A percentile compares a stretch with the other conserved stretches of the same genome.
Conservation (phyloP, 805 yeast genomes). For the Spathaspora hagerdaliae region DNA sequence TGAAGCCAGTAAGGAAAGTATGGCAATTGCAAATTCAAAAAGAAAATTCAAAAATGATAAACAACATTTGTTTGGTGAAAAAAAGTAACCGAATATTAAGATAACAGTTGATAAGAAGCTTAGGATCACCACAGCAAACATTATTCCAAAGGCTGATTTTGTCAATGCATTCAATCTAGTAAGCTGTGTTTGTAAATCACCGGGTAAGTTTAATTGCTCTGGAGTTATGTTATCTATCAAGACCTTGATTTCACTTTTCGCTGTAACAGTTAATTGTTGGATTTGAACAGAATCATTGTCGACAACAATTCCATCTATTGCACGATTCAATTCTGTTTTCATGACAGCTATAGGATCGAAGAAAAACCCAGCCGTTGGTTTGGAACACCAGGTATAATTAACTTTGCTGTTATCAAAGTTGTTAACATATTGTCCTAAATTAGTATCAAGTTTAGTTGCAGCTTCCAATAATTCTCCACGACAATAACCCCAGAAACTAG, state of each 20-base stretch:
- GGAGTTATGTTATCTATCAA: slow-evolving; percentile 20
- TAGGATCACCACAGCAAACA: slow-evolving; percentile 27
- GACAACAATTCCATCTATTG: slow-evolving; percentile 18
- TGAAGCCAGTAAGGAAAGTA: slow-evolving; percentile 44
- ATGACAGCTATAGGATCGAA: slow-evolving; percentile 48
- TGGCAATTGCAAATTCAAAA: slow-evolving; percentile 41
- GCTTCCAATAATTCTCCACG: slow-evolving; percentile 20
- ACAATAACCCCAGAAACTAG: slow-evolving; percentile 44
- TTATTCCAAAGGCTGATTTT: slow-evolving; percentile 50
- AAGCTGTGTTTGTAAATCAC: slow-evolving; percentile 44
- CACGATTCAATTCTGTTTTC: slow-evolving; percentile 25
- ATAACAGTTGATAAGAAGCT: slow-evolving; percentile 46
- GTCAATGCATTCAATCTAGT: slow-evolving; percentile 44
- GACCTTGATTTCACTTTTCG: slow-evolving; percentile 16
- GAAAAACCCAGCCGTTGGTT: slow-evolving; percentile 51
- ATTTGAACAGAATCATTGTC: slow-evolving; percentile 19
- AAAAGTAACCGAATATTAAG: slow-evolving; percentile 41
- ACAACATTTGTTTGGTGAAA: slow-evolving; percentile 40
- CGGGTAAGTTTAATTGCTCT: slow-evolving; percentile 48
- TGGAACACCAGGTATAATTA: slow-evolving; percentile 47
- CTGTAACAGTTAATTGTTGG: slow-evolving; percentile 10
- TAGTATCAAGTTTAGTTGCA: slow-evolving; percentile 1
- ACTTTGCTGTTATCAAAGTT: slow-evolving; percentile 21
- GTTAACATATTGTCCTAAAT: slow-evolving; percentile 5
- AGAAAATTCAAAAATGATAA: slow-evolving; percentile 43